A percentile compares a stretch with the other conserved stretches of the same genome.
Evolutionary conservation across 2,329 filamentous ascomycete species (phyloP).

Genomic region (Fusarium marasasianum): DNA sequence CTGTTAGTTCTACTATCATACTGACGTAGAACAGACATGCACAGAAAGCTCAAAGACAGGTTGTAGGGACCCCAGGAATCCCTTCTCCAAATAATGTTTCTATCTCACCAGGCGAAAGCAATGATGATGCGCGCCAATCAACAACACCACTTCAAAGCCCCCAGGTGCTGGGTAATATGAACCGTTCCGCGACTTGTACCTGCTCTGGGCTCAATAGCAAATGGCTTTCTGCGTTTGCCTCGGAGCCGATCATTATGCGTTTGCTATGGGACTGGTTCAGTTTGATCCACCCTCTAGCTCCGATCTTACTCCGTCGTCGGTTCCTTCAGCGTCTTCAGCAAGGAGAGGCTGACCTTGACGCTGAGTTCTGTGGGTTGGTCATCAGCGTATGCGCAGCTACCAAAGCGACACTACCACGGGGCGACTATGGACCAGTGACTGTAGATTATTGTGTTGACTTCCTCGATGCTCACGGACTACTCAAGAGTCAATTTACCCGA

Average conservation of each 20-base stretch:
- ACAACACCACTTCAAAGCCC: conserved; percentile 11
- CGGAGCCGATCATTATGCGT: conserved; percentile 11
- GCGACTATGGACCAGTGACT: conserved; percentile 42
- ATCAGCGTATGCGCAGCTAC: conserved; percentile 49
- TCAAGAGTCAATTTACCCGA: conserved; percentile 25
- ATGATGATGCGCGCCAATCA: not conserved
- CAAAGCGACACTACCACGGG: conserved; percentile 44
- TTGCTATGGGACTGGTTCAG: conserved; percentile 50
- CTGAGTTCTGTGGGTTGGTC: conserved; percentile 47
- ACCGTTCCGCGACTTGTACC: not conserved
- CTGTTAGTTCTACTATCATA: not conserved
- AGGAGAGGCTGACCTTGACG: conserved; percentile 40
- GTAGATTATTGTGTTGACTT: conserved; percentile 43
- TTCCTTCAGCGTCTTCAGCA: conserved; percentile 43
- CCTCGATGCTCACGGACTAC: conserved; percentile 42
- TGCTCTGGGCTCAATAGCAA: not conserved
- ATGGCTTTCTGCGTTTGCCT: conserved; percentile 32
- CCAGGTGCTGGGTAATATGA: not conserved
- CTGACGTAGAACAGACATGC: conserved; percentile 14
- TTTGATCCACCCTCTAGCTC: conserved; percentile 48
- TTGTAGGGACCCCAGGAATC: not conserved
- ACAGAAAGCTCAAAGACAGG: not conserved
- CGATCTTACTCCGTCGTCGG: conserved; percentile 45
- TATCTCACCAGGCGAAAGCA: not conserved
- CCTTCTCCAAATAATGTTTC: not conserved